Percentiles rank a stretch among this genome's conserved stretches.
phyloP scores from a whole-genome alignment of 768 basidiomycete species.

The Hypholoma fasciculare region DNA sequence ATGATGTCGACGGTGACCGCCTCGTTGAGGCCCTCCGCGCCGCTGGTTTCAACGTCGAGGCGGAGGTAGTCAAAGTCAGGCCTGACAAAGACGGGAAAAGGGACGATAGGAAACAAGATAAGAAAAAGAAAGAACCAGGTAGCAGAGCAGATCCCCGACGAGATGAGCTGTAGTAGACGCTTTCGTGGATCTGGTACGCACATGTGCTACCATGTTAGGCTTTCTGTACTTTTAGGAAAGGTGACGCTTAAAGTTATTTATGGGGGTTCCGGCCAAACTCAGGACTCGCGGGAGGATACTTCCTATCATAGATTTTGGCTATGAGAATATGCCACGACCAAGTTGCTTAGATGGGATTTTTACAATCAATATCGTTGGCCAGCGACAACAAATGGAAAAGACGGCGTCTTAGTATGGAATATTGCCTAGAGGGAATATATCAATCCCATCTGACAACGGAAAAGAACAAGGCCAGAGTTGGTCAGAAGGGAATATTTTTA shows the following conservation, averaged over 20 bases:
- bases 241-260: conserved; percentile 7
- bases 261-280: not conserved
- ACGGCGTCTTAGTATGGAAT: not conserved
- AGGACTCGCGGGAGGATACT: conserved; percentile 7
- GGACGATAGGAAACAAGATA: conserved; percentile 21
- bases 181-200: conserved; percentile 1
- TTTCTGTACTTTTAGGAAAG: conserved; percentile 19
- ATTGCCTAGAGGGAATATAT: conserved; percentile 3
- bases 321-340: conserved; percentile 1
- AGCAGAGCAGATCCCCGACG: conserved; percentile 16
- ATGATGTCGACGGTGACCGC: conserved; percentile 35
- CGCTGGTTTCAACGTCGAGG: conserved; percentile 51
- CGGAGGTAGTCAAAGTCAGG: conserved; percentile 26
- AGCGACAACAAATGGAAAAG: not conserved
- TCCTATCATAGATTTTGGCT: conserved; percentile 7
- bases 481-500: conserved; percentile 4
- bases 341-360: not conserved
- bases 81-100: conserved; percentile 24
- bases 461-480: conserved; percentile 1
- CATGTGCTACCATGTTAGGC: conserved; percentile 5
- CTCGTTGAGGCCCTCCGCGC: conserved; percentile 53
- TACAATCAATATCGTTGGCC: not conserved
- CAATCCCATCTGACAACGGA: conserved; percentile 1
- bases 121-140: conserved; percentile 8
- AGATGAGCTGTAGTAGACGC: conserved; percentile 19